phyloP scores from a whole-genome alignment of 441 rosid genomes.

The Croton setiger region DNA sequence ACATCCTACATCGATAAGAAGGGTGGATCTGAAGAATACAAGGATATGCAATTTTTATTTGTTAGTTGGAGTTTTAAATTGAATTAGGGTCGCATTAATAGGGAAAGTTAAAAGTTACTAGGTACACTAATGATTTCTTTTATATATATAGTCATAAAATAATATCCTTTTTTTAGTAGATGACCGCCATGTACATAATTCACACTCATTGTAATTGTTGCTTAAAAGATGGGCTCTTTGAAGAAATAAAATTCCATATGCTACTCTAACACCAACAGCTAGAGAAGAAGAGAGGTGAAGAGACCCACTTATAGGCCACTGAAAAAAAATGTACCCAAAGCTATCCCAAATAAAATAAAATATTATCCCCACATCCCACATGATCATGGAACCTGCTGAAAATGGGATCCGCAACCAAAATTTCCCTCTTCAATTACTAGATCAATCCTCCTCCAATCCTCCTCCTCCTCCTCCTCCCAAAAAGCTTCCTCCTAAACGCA shows the following conservation, averaged over 20 bases:
- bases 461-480: constrained; percentile 29
- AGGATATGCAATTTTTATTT: too few relatives aligned
- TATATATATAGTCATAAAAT: too few relatives aligned
- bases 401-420: constrained; percentile 50
- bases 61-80: too few relatives aligned
- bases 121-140: too few relatives aligned
- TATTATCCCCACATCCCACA: constrained; percentile 20
- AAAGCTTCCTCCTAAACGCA: constrained; percentile 71
- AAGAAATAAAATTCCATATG: constrained; percentile 22
- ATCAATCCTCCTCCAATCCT: constrained; percentile 27
- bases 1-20: too few relatives aligned
- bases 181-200: constrained; percentile 35
- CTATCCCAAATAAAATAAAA: too few relatives aligned
- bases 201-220: constrained; percentile 63
- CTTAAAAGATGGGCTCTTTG: constrained; percentile 42
- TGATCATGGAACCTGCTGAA: constrained; percentile 59
- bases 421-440: constrained; percentile 77
- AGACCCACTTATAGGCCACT: constrained; percentile 51
- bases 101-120: too few relatives aligned
- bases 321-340: too few relatives aligned
- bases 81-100: too few relatives aligned
- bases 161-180: background rate
- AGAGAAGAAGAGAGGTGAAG: constrained; percentile 2
- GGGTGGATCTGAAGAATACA: too few relatives aligned
- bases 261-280: background rate